Evolutionary conservation across 2,329 filamentous ascomycete species (phyloP), one percentile per base, ranked within the genome.

Genomic region (Penicillium sp.): DNA sequence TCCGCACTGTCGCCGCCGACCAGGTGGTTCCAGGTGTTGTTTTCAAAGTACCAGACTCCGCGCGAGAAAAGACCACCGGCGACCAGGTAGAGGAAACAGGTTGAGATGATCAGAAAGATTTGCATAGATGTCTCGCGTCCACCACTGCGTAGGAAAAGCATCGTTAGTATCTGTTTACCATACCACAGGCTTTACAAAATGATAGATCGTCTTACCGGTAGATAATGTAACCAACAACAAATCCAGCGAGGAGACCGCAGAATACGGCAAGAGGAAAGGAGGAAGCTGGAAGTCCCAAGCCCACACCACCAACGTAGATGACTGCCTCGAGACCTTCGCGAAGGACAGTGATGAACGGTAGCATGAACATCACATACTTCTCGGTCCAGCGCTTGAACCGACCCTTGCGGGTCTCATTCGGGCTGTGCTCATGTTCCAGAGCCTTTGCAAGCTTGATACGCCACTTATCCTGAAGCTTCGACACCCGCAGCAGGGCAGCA

Each of bases 381-480:
- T 93, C 89, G 22, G 83, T 78, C 79, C 86, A 91, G 59, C 81
- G 78, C 77, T 90, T 90, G 65, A 93, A 77, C 4, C 79, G 79
- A 4, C 75, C 78, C 17, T 75, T 76, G 2, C 75, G 71, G 12
- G 76, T 76, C 13, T 74, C 74, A n/a, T 74, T 74, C 38, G 76
- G 73, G 33, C 79, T 79, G 22, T 60, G 51, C 15, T 85, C 81
- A 17, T 84, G 62, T 26, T 62, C 59, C 33, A 95, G 78, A 2
- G 90, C 87, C 70, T 86, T 86, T 19, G 89, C 86, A 26, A 96
- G 86, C 85, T 95, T 95, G 69, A 89, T 80, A 19, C 88, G 86
- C 93, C 92, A 96, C 79, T 95, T 95, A 61, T 90, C 88, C 75
- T 93, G 91, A 75, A 96, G 86, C 78, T 94, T 95, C 60, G 88